These are phyloP conservation scores for Marchantia paleacea DNA, from an alignment of 225 moss, liverwort and hornwort genomes.

Conservation along the genomic window DNA sequence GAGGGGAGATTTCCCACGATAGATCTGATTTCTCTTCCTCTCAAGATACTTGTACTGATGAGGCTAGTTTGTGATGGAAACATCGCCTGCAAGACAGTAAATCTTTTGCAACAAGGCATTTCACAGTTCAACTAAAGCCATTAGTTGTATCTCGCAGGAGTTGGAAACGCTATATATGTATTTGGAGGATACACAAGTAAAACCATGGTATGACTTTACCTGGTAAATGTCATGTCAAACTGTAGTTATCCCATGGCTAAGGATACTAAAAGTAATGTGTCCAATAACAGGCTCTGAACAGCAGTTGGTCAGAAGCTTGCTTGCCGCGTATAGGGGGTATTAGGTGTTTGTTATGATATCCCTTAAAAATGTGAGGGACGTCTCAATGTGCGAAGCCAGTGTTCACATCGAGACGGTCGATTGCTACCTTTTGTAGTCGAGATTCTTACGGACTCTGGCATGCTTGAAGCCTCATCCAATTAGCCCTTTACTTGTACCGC, in stretches of 20 bases:
- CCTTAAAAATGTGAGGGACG: background rate
- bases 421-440: background rate
- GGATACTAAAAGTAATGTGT: background rate
- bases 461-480: background rate
- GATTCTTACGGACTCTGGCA: background rate
- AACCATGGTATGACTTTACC: conserved; percentile 31
- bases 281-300: background rate
- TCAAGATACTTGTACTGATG: background rate
- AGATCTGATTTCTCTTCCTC: background rate
- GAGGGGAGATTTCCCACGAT: background rate
- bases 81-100: too few species aligned
- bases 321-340: background rate
- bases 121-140: background rate
- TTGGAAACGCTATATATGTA: conserved; percentile 44
- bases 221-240: background rate
- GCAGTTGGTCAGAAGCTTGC: background rate
- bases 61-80: background rate
- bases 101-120: background rate
- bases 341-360: background rate
- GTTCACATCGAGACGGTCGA: background rate
- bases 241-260: background rate
- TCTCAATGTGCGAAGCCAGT: background rate
- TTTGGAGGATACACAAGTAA: conserved; percentile 45
- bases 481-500: background rate
- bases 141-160: conserved; percentile 22